Base-by-base conservation (phyloP, 2,329 filamentous ascomycete genomes). In the Verticillium nubilum region DNA sequence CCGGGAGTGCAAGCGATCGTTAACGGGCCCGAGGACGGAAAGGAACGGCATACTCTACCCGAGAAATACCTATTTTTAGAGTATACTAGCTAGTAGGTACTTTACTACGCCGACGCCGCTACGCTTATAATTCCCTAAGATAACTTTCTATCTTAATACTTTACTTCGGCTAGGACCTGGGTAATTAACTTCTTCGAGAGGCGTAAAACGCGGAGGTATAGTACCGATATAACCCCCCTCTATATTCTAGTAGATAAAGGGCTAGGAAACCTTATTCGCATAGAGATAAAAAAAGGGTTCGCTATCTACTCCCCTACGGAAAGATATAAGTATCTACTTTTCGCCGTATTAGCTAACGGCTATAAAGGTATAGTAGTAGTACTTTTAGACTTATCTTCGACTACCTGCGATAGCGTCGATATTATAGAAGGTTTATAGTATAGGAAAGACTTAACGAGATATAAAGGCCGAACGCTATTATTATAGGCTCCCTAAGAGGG, bases 1-100 rank as follows among this genome's bases (percentile, higher is more conserved):
- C 10, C 58, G 54, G 23, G 47, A 62, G 52, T 33, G 53, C 19
- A 54, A 54, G 4, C 31, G 27, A 42, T 19, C 54, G n/a, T 54
- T 54, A 28, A 61, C 2, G 3, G 10, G n/a, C n/a, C 15, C 2
- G 13, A 37, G 1, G 15, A 1, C 2, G 17, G 33, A 37, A 15
- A 1, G 6, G 33, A 19, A 15, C 1, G 6, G 1, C 1, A 37
- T 5, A 5, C 33, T 4, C 15, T 55, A 3, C 23, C 54, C 3
- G 19, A 15, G 2, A 64, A 61, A 17, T 77, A 73, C 58, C 76
- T 79, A 1, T 81, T 85, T 53, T 67, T 85, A 5, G 62, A 75
- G 56, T 82, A 82, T 64, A 73, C 78, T 19, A 66, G 73, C 15
- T 61, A 67, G 5, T 69, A 77, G 57, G 42, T 80, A 10, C 65